These are phyloP conservation scores for Phytopythium delawarense DNA, from an alignment of 352 stramenopile genomes.

Conservation along the genomic window DNA sequence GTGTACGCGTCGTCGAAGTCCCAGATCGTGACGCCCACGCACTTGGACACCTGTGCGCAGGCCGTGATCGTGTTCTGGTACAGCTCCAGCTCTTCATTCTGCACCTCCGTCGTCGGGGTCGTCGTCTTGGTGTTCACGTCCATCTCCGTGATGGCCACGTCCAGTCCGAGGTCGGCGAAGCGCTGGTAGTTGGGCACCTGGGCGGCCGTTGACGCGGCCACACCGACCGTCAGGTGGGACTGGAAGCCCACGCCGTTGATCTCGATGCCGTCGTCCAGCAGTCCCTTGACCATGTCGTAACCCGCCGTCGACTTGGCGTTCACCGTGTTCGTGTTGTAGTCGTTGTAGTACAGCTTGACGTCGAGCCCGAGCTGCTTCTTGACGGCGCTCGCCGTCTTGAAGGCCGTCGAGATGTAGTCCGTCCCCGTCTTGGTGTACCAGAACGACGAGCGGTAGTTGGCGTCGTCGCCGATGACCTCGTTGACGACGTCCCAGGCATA, in stretches of 20 bases:
- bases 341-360: conserved; percentile 9
- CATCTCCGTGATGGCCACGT: conserved; percentile 29
- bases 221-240: conserved; percentile 8
- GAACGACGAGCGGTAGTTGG: conserved; percentile 26
- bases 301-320: conserved; percentile 26
- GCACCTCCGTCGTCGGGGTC: conserved; percentile 19
- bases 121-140: conserved; percentile 18
- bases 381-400: conserved; percentile 24
- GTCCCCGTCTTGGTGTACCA: conserved; percentile 33
- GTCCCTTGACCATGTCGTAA: background rate
- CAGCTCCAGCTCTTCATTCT: conserved; percentile 12
- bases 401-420: conserved; percentile 26
- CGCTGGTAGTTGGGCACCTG: conserved; percentile 24
- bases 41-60: conserved; percentile 24
- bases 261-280: conserved; percentile 18
- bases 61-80: conserved; percentile 24
- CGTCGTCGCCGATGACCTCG: conserved; percentile 23
- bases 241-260: conserved; percentile 25
- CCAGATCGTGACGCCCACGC: conserved; percentile 10
- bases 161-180: conserved; percentile 19
- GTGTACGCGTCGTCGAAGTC: conserved; percentile 25
- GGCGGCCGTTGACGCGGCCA: conserved; percentile 13
- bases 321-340: conserved; percentile 20
- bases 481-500: conserved; percentile 26
- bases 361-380: conserved; percentile 21